These are phyloP conservation scores for Hysterium pulicare DNA, from an alignment of 2,329 filamentous ascomycete species.

Conservation along the genomic window DNA sequence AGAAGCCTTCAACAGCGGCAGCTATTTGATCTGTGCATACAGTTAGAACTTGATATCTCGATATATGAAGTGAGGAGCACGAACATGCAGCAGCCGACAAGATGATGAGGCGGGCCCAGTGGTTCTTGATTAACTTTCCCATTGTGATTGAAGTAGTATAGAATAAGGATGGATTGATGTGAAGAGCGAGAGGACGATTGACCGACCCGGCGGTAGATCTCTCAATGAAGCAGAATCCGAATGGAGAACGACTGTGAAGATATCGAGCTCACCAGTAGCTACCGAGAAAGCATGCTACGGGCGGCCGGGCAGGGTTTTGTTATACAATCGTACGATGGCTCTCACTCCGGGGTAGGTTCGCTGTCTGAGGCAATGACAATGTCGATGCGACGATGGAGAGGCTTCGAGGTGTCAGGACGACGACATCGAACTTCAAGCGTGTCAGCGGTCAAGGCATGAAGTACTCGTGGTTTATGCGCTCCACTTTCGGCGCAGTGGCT, in stretches of 20 bases:
- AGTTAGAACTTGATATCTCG: too few relatives aligned
- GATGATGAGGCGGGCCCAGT: conserved; percentile 93
- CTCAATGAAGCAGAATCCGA: conserved; percentile 10
- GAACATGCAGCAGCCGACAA: conserved; percentile 77
- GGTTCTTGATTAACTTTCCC: conserved; percentile 99
- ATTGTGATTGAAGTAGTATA: conserved; percentile 60
- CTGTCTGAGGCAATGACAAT: background rate
- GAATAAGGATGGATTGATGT: conserved; percentile 12
- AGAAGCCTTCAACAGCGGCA: conserved; percentile 80
- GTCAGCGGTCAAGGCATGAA: conserved; percentile 1
- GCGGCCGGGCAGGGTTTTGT: conserved; percentile 29
- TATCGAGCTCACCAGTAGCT: conserved; percentile 38
- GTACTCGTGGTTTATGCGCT: conserved; percentile 3
- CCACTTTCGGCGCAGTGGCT: background rate
- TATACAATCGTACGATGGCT: conserved; percentile 20
- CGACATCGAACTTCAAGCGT: conserved; percentile 2
- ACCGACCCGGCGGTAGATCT: conserved; percentile 22
- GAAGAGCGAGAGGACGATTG: conserved; percentile 20
- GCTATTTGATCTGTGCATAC: conserved; percentile 85
- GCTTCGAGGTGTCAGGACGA: conserved; percentile 1
- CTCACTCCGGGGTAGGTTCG: background rate
- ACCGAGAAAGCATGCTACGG: conserved; percentile 26
- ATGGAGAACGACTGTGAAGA: conserved; percentile 20
- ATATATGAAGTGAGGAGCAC: conserved; percentile 20
- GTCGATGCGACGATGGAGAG: background rate